Conservation (phyloP, 78 protist genomes). For the Neovahlkampfia damariscottae region DNA sequence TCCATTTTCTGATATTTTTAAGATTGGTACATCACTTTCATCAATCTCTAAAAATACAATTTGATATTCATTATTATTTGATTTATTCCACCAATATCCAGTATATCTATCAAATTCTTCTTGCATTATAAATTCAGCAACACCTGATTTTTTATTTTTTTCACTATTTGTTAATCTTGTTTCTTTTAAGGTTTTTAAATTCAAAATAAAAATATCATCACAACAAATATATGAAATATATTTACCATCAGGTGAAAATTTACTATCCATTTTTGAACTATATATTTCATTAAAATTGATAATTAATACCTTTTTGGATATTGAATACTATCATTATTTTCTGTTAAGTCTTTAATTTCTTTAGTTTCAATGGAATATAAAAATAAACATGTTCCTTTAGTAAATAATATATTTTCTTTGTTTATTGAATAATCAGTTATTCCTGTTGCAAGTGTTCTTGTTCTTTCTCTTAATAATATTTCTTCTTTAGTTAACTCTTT, state of each 20-base stretch:
- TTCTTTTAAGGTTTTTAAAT: background rate
- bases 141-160: conserved; percentile 1
- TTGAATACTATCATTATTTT: background rate
- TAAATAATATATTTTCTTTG: background rate
- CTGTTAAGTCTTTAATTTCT: background rate
- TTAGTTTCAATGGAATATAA: background rate
- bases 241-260: background rate
- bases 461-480: background rate
- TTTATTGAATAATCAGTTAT: background rate
- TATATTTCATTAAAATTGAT: no score
- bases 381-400: background rate
- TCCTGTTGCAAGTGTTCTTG: background rate
- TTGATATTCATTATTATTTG: background rate
- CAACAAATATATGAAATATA: background rate
- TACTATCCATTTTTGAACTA: background rate
- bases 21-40: conserved; percentile 1
- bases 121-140: conserved; percentile 35
- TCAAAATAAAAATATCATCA: background rate
- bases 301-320: no score
- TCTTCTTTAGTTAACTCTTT: background rate
- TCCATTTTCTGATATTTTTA: background rate
- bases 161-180: background rate
- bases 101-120: conserved; percentile 49
- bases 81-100: conserved; percentile 40
- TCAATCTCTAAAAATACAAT: conserved; percentile 8